Evolutionary conservation across 495 filamentous ascomycete genomes (phyloP), one percentile per base, ranked within the genome.

Genomic region (Paragyromitra xinjiangensis): DNA sequence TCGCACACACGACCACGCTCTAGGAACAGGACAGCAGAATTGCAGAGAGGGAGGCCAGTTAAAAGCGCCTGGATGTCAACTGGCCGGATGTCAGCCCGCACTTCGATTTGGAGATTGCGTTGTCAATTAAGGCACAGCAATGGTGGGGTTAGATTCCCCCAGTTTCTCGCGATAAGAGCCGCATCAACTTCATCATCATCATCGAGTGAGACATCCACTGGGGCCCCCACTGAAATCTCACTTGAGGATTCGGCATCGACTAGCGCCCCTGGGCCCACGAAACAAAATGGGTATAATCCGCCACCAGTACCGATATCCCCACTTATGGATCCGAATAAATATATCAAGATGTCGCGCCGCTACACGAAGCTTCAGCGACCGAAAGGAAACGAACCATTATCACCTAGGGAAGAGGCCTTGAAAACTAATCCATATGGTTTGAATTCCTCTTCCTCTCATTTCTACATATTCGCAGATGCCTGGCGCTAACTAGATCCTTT

Each of bases 341-440:
- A 78, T n/a, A 40, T 79, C 51, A 78, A 78, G 14, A 64, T 71
- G 14, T 79, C 77, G 9, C 74, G 68, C 12, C 66, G 73, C 9
- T 50, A 58, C 37, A 69, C 77, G 26, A 79, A 79, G 53, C 37
- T 44, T 7, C 73, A 45, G 14, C 48, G 51, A 14, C 77, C 77
- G 5, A 69, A 64, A 6, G 68, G 73, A 53, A 66, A 68, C n/a
- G 78, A 77, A 26, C 34, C 42, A 4, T 58, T 81, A 26, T 51
- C 73, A 1, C 64, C 64, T 0, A 40, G 22, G 19, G 79, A 81
- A 51, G 62, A 76, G 40, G 78, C 78, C 12, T 34, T 81, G 34
- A 78, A 53, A 7, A 61, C 62, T 16, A 81, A 81, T 62, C 79
- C 79, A 24, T 81, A 81, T 34, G 78, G 78, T 78, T 67, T 8